Conservation (phyloP, 495 filamentous ascomycete species). For the Daldinia loculata region DNA sequence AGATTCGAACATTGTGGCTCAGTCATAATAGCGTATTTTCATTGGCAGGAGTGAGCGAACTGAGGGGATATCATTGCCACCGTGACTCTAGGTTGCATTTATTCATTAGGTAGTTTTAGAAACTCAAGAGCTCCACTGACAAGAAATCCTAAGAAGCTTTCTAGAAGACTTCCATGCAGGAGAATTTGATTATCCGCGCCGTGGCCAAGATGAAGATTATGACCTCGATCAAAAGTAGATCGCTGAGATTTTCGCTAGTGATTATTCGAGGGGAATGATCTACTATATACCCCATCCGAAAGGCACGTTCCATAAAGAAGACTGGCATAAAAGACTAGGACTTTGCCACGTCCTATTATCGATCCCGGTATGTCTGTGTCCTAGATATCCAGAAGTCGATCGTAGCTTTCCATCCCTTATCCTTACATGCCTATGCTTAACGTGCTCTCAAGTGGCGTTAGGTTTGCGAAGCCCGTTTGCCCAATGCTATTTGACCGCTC, state of each 20-base stretch:
- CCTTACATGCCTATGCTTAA: neutral
- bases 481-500: neutral
- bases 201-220: slow-evolving; percentile 9
- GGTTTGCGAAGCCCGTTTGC: neutral
- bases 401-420: neutral
- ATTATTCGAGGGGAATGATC: neutral
- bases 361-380: neutral
- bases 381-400: neutral
- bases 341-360: neutral
- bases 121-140: neutral
- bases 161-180: slow-evolving; percentile 27
- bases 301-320: neutral
- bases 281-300: neutral
- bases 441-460: neutral
- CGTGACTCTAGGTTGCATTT: slow-evolving; percentile 1
- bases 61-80: neutral
- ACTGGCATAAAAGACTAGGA: neutral
- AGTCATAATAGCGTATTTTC: neutral
- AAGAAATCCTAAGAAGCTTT: slow-evolving; percentile 3
- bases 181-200: slow-evolving; percentile 7
- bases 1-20: slow-evolving; percentile 1
- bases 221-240: neutral
- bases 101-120: neutral
- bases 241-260: neutral
- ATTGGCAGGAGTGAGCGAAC: neutral